Conservation (phyloP, 2,329 filamentous ascomycete species). For the Thelonectria blattea region DNA sequence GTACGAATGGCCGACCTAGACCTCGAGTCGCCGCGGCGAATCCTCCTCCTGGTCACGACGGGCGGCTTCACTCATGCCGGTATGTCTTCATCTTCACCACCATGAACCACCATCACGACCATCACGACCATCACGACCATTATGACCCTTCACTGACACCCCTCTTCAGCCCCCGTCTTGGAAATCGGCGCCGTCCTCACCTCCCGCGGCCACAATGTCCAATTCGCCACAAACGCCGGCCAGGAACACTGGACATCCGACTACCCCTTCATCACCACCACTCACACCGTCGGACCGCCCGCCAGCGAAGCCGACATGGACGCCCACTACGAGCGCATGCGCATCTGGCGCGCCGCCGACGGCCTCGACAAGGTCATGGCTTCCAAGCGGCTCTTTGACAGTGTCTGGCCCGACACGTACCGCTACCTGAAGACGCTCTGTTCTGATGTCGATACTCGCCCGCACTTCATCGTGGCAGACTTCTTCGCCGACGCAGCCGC, state of each 20-base stretch:
- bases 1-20: slow-evolving; percentile 25
- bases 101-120: too few species aligned
- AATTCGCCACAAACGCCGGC: slow-evolving; percentile 47
- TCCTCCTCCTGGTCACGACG: slow-evolving; percentile 44
- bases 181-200: slow-evolving; percentile 44
- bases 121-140: not conserved
- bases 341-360: slow-evolving; percentile 41
- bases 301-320: slow-evolving; percentile 38
- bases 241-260: slow-evolving; percentile 44
- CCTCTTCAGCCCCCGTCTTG: slow-evolving; percentile 41
- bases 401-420: slow-evolving; percentile 44
- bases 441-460: slow-evolving; percentile 33
- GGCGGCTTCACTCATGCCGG: slow-evolving; percentile 47
- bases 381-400: slow-evolving; percentile 47
- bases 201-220: slow-evolving; percentile 43
- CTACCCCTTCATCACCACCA: slow-evolving; percentile 40
- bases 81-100: slow-evolving; percentile 7
- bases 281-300: slow-evolving; percentile 42
- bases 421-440: slow-evolving; percentile 26
- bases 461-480: slow-evolving; percentile 50
- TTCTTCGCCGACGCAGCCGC: slow-evolving; percentile 50
- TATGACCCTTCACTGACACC: not conserved
- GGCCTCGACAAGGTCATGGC: slow-evolving; percentile 41
- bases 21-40: slow-evolving; percentile 24
- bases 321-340: slow-evolving; percentile 45